Evolutionary conservation across 139 green algal genomes (phyloP), one percentile per base, ranked within the genome.

Genomic region (Gonium pectorale): DNA sequence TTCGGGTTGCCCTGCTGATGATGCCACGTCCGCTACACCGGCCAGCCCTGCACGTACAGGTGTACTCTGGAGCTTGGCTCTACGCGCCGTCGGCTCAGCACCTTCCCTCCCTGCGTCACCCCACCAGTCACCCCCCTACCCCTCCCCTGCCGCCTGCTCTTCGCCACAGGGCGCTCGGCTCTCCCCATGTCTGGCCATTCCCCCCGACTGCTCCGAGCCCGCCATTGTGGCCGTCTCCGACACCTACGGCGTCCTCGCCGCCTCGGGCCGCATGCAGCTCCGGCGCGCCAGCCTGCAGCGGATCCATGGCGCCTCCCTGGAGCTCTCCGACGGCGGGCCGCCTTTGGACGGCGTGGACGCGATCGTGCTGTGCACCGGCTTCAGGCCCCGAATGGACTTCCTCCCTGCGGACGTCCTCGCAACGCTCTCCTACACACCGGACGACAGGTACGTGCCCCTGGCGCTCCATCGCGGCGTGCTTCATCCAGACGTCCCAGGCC

Each of bases 401-500:
- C 73, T 81, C 54, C 52, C 73, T 54, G 38, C 29, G 5, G 37
- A 69, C 21, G 37, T 81, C 19, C 73, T 81, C 13, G 27, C 38
- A 11, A 17, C 15, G 27, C 24, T 81, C 54, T 68, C 54, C 54
- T 81, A 81, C 54, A 69, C 37, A 15, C 54, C 54, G 40, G 43
- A 81, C 54, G 73, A 81, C 52, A 52, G 54, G 44, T 81, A 66
- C 52, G 26, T 81, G 54, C 73, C 73, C 22, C 19, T 81, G 73
- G 54, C 37, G 73, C 35, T 69, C 35, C 73, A 81, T 40, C 54
- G 56, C 54, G 35, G 37, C 21, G 56, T 69, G 40, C 29, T 56
- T 27, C 54, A 59, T 29, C 73, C 73, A 21, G 56, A 54, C 38
- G 38, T 68, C 37, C 73, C 73, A 11, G 73, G 73, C 5, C 38